phyloP scores from a whole-genome alignment of 2,329 filamentous ascomycete species.

The Monilinia vaccinii-corymbosi region DNA sequence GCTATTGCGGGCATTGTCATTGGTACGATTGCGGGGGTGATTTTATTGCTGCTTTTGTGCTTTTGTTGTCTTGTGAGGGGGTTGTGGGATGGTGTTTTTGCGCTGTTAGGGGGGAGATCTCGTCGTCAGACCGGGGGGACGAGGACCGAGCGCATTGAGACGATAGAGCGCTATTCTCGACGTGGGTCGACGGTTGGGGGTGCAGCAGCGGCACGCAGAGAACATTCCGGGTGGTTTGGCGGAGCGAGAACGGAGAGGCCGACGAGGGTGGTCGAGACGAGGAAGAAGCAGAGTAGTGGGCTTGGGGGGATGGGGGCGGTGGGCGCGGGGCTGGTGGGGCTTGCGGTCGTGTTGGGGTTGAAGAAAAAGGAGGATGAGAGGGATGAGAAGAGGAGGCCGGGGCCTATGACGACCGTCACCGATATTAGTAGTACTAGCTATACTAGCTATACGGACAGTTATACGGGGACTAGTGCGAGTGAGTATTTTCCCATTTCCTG shows the following conservation, averaged over 20 bases:
- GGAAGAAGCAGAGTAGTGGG: slow-evolving; percentile 44
- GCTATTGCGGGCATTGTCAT: slow-evolving; percentile 78
- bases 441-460: slow-evolving; percentile 29
- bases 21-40: slow-evolving; percentile 57
- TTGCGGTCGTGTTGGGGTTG: slow-evolving; percentile 27
- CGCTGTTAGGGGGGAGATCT: slow-evolving; percentile 51
- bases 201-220: slow-evolving; percentile 19
- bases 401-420: slow-evolving; percentile 6
- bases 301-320: slow-evolving; percentile 43
- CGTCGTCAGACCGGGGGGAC: slow-evolving; percentile 32
- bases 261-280: slow-evolving; percentile 34
- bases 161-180: slow-evolving; percentile 49
- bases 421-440: slow-evolving; percentile 27
- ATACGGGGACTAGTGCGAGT: slow-evolving; percentile 29
- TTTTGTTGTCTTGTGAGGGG: slow-evolving; percentile 63
- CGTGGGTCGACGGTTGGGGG: slow-evolving; percentile 34
- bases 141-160: slow-evolving; percentile 43
- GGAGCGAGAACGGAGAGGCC: slow-evolving; percentile 35
- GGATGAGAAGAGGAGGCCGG: slow-evolving; percentile 15
- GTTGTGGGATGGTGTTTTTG: slow-evolving; percentile 49
- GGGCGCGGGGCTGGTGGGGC: slow-evolving; percentile 24
- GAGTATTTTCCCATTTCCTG: slow-evolving; percentile 14
- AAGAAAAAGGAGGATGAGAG: slow-evolving; percentile 21
- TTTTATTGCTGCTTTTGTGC: slow-evolving; percentile 60
- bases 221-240: slow-evolving; percentile 46